Percentiles rank a stretch among this genome's conserved stretches.
Conservation (phyloP, 371 early-diverging fungal genomes). For the Mortierella sp. region DNA sequence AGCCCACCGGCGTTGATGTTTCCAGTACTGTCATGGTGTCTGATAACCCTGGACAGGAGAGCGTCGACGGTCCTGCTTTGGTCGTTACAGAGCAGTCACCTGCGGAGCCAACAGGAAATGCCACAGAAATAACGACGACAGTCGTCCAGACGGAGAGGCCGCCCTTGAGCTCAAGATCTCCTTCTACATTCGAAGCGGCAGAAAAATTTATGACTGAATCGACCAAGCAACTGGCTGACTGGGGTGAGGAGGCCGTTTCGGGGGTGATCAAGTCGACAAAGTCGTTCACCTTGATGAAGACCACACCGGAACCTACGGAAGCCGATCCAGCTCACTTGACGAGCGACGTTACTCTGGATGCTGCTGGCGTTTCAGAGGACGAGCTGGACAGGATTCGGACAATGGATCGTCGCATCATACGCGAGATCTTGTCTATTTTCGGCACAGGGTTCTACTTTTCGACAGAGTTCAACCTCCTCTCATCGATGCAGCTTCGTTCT, state of each 20-base stretch:
- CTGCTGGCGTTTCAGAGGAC: conserved; percentile 8
- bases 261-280: conserved; percentile 28
- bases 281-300: conserved; percentile 5
- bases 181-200: conserved; percentile 31
- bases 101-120: not conserved
- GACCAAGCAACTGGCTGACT: conserved; percentile 29
- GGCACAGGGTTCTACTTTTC: conserved; percentile 77
- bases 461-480: conserved; percentile 60
- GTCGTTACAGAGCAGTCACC: not conserved
- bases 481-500: conserved; percentile 43
- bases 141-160: not conserved
- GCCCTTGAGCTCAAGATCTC: conserved; percentile 5
- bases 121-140: not conserved
- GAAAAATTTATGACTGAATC: conserved; percentile 34
- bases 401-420: conserved; percentile 72
- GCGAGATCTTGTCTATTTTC: conserved; percentile 75
- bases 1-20: not conserved
- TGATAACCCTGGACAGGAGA: not conserved
- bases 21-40: not conserved
- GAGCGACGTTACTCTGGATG: not conserved
- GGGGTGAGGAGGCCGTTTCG: conserved; percentile 30
- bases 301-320: conserved; percentile 9
- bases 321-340: conserved; percentile 13
- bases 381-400: conserved; percentile 54
- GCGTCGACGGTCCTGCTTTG: not conserved